phyloP scores from a whole-genome alignment of 1,139 yeast genomes.

The Nakaseomyces delphensis region DNA sequence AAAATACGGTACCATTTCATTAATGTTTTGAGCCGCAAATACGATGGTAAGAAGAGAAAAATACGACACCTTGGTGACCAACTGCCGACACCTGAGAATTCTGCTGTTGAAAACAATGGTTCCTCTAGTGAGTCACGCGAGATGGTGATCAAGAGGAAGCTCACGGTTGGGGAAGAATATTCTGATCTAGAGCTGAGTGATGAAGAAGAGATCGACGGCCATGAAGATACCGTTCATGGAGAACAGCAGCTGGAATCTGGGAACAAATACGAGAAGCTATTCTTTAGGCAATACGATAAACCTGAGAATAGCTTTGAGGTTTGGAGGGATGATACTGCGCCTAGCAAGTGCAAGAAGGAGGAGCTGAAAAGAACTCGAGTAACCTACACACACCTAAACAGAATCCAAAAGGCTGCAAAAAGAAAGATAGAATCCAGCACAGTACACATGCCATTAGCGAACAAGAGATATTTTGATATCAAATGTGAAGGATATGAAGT shows the following conservation, averaged over 20 bases:
- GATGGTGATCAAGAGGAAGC: background rate
- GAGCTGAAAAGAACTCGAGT: background rate
- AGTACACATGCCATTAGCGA: constrained; percentile 3
- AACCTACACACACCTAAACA: background rate
- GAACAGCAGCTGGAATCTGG: constrained; percentile 7
- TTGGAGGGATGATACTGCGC: constrained; percentile 16
- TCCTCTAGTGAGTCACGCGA: background rate
- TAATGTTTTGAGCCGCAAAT: constrained; percentile 18
- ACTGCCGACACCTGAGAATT: constrained; percentile 26
- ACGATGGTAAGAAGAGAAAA: constrained; percentile 12
- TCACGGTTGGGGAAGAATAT: background rate
- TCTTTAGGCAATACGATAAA: constrained; percentile 20
- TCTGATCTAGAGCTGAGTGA: constrained; percentile 10
- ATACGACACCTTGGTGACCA: constrained; percentile 8
- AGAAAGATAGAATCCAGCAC: background rate
- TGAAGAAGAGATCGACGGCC: constrained; percentile 9
- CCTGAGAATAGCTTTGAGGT: constrained; percentile 28
- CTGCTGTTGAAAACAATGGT: constrained; percentile 18
- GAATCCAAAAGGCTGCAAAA: constrained; percentile 1
- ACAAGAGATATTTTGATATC: constrained; percentile 3
- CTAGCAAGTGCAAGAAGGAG: background rate
- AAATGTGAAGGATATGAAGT: constrained; percentile 5
- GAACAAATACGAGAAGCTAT: constrained; percentile 20
- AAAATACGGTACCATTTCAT: constrained; percentile 27
- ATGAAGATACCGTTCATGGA: constrained; percentile 9